These are phyloP conservation scores for Boletus rex-veris DNA, from an alignment of 768 basidiomycete species.

Conservation along the genomic window DNA sequence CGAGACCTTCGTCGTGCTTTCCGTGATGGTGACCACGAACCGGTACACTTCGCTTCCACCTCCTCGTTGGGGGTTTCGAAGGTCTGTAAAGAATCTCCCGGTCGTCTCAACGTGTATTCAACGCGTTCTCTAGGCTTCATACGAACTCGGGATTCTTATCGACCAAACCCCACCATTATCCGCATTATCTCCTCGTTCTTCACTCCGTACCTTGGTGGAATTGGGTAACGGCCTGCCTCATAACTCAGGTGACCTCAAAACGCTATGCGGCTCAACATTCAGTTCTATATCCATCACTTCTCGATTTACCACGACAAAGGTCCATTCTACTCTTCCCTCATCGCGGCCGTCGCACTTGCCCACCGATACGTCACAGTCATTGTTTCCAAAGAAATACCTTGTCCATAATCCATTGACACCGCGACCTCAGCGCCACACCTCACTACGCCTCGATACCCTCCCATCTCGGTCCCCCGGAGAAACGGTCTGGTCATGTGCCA, in stretches of 20 bases:
- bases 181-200: conserved; percentile 18
- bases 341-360: conserved; percentile 5
- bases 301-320: conserved; percentile 7
- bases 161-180: conserved; percentile 2
- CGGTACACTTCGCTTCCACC: conserved; percentile 5
- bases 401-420: conserved; percentile 6
- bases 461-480: conserved; percentile 8
- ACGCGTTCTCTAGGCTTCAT: conserved; percentile 11
- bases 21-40: conserved; percentile 8
- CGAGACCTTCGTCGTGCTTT: conserved; percentile 26
- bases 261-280: conserved; percentile 15
- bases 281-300: conserved; percentile 22
- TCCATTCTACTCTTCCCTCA: conserved; percentile 2
- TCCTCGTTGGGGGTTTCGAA: conserved; percentile 11
- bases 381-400: conserved; percentile 2
- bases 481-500: conserved; percentile 31
- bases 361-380: conserved; percentile 6
- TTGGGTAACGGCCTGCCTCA: not conserved
- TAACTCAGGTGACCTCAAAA: conserved; percentile 17
- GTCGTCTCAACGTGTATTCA: not conserved
- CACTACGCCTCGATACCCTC: conserved; percentile 4
- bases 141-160: conserved; percentile 21
- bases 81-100: conserved; percentile 8
- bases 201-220: conserved; percentile 25
- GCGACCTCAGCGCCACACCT: conserved; percentile 10